Conservation (phyloP, 2,329 filamentous ascomycete species). For the Herpotrichia juniperi region DNA sequence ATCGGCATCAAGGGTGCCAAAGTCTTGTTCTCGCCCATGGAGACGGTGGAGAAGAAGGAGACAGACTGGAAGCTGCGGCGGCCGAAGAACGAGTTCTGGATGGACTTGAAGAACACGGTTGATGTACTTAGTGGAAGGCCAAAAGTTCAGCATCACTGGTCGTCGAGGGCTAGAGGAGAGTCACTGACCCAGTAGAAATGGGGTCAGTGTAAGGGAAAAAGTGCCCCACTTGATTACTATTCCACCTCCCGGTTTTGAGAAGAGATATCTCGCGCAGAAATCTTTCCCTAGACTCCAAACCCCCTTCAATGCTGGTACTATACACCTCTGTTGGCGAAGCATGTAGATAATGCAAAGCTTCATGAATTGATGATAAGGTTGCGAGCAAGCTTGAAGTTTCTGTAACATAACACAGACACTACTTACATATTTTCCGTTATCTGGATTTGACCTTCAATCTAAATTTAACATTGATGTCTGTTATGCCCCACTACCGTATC, state of each 20-base stretch:
- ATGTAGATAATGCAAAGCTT: too few relatives aligned
- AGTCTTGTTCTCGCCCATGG: conserved; percentile 86
- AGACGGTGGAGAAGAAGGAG: conserved; percentile 77
- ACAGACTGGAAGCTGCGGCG: conserved; percentile 94
- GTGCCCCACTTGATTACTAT: too few relatives aligned
- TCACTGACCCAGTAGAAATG: background rate
- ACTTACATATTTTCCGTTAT: background rate
- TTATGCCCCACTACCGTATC: too few relatives aligned
- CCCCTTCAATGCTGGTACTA: too few relatives aligned
- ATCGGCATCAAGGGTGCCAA: conserved; percentile 92
- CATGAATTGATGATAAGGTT: too few relatives aligned
- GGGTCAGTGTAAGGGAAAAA: background rate
- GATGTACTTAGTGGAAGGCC: conserved; percentile 65
- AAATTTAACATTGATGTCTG: too few relatives aligned
- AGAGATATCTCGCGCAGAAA: too few relatives aligned
- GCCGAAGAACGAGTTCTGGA: conserved; percentile 86
- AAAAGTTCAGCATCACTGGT: background rate
- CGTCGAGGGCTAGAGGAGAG: background rate
- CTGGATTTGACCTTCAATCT: too few relatives aligned
- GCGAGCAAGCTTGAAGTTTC: too few relatives aligned
- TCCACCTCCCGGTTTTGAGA: background rate
- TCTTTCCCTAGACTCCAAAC: too few relatives aligned
- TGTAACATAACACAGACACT: background rate
- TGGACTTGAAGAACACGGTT: conserved; percentile 77
- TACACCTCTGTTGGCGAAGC: too few relatives aligned